Percentiles rank a stretch among this genome's conserved stretches.
These are phyloP conservation scores for Suillus alpinus DNA, from an alignment of 768 basidiomycete species.

Conservation along the genomic window DNA sequence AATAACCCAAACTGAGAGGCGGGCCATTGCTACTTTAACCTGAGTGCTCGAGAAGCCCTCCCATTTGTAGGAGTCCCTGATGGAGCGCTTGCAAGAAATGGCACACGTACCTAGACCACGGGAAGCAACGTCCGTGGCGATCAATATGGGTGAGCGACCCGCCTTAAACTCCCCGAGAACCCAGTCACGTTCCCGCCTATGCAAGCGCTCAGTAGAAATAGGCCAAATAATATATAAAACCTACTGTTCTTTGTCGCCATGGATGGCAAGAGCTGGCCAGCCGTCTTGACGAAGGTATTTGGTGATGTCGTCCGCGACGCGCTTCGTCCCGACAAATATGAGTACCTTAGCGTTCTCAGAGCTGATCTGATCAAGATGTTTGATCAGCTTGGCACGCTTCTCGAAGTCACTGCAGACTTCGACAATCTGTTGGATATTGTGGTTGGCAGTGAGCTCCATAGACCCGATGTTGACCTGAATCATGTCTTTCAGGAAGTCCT, in stretches of 20 bases:
- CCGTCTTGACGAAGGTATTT: slow-evolving; percentile 97
- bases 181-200: slow-evolving; percentile 97
- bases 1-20: background rate
- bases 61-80: slow-evolving; percentile 19
- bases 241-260: slow-evolving; percentile 98
- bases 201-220: background rate
- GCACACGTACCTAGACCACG: slow-evolving; percentile 96
- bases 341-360: slow-evolving; percentile 97
- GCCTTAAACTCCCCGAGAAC: slow-evolving; percentile 98
- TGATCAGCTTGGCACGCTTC: slow-evolving; percentile 93
- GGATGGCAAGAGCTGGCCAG: slow-evolving; percentile 99
- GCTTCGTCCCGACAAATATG: slow-evolving; percentile 97
- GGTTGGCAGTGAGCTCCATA: slow-evolving; percentile 97
- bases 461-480: slow-evolving; percentile 99
- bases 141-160: slow-evolving; percentile 94
- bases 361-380: slow-evolving; percentile 95
- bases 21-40: slow-evolving; percentile 5
- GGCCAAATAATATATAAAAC: slow-evolving; percentile 27
- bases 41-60: slow-evolving; percentile 5
- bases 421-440: slow-evolving; percentile 94
- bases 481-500: slow-evolving; percentile 96
- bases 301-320: slow-evolving; percentile 97
- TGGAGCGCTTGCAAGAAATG: slow-evolving; percentile 48
- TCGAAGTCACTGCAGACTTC: slow-evolving; percentile 98
- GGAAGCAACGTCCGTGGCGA: slow-evolving; percentile 98